Conservation (phyloP, 1,139 yeast species). For the Blastobotrys indianensis region DNA sequence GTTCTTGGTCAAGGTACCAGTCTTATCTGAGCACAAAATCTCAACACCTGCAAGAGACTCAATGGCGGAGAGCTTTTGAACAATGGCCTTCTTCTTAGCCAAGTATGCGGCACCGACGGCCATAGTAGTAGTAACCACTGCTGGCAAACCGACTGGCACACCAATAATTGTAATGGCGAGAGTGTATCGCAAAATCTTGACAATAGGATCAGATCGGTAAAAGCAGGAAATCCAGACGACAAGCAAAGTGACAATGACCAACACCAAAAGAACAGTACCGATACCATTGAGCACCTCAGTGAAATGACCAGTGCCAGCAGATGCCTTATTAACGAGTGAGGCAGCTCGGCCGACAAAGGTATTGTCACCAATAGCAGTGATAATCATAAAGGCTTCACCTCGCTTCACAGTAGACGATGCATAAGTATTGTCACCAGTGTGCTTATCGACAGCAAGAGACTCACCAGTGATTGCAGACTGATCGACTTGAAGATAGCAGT, state of each 20-base stretch:
- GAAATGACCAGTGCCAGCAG: slow-evolving; percentile 92
- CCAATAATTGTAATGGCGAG: slow-evolving; percentile 97
- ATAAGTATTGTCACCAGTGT: slow-evolving; percentile 79
- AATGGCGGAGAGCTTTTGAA: slow-evolving; percentile 84
- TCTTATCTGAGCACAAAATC: slow-evolving; percentile 88
- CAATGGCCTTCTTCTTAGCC: slow-evolving; percentile 89
- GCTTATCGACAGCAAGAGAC: slow-evolving; percentile 93
- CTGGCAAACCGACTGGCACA: slow-evolving; percentile 97
- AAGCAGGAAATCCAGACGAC: slow-evolving; percentile 92
- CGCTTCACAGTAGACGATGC: slow-evolving; percentile 95
- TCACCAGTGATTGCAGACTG: slow-evolving; percentile 99
- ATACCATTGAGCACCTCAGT: slow-evolving; percentile 97
- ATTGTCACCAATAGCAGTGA: slow-evolving; percentile 92
- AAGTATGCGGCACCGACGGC: slow-evolving; percentile 96
- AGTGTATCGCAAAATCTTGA: slow-evolving; percentile 82
- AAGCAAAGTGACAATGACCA: slow-evolving; percentile 82
- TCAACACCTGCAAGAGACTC: slow-evolving; percentile 93
- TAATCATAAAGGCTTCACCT: slow-evolving; percentile 95
- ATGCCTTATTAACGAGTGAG: slow-evolving; percentile 91
- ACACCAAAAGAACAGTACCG: slow-evolving; percentile 85
- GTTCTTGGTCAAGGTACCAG: slow-evolving; percentile 98
- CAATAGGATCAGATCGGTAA: slow-evolving; percentile 89
- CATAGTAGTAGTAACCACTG: slow-evolving; percentile 91
- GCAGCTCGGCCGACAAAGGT: slow-evolving; percentile 96
- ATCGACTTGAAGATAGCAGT: slow-evolving; percentile 85